A percentile compares a stretch with the other conserved stretches of the same genome.
phyloP scores from a whole-genome alignment of 1,284 basidiomycete species.

The Leccinum griseonigrum region DNA sequence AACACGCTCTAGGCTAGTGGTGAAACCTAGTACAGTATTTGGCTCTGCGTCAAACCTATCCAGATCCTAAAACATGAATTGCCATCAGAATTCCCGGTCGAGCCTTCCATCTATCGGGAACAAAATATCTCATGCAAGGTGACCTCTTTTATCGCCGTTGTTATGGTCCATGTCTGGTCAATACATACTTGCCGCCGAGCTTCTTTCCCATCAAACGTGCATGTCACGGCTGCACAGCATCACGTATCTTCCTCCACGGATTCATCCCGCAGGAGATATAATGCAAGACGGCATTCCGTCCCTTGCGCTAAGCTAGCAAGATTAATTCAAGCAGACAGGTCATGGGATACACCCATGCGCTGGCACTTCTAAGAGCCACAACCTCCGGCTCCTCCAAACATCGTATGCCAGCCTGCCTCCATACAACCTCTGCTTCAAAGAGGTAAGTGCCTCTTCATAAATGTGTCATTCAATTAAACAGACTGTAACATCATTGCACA shows the following conservation, averaged over 20 bases:
- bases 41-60: no score
- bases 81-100: not conserved
- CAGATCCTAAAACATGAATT: no score
- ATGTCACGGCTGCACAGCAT: not conserved
- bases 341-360: not conserved
- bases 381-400: not conserved
- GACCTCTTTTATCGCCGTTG: not conserved
- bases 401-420: not conserved
- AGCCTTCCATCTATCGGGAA: not conserved
- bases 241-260: not conserved
- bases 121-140: not conserved
- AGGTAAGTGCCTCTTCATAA: not conserved
- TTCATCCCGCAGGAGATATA: not conserved
- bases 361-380: slow-evolving; percentile 5
- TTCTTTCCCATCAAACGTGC: slow-evolving; percentile 1
- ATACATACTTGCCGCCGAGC: not conserved
- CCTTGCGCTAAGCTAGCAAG: not conserved
- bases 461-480: not conserved
- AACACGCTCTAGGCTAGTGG: no score
- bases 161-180: not conserved
- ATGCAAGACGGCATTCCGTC: not conserved
- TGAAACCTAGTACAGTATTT: no score
- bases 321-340: not conserved
- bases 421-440: not conserved
- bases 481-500: not conserved